Base-by-base conservation (phyloP, 192 early-diverging fungal species). In the Cladochytrium replicatum region DNA sequence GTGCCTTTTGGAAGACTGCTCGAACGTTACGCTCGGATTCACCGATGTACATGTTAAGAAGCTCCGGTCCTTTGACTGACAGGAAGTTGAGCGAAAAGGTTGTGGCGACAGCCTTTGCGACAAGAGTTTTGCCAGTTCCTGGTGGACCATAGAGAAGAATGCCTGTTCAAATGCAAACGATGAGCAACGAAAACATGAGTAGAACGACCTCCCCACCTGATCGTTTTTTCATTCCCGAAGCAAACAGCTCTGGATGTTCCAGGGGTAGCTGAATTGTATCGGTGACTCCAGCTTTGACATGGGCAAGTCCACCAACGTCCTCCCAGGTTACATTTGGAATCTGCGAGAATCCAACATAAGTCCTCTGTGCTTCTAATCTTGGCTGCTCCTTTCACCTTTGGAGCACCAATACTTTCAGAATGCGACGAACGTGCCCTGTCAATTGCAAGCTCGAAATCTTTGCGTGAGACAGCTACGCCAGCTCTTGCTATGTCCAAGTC, bases 21-120 rank as follows among this genome's bases (percentile, higher is more conserved):
- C 97, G 78, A 1, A 99, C 97, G 51, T 99, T 97, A 1, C 88
- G 87, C 66, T 99, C 97, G 24, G 90, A 93, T 66, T 99, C 97
- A 54, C 97, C 97, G 64, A 99, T 93, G 58, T 99, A 99, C 82
- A 95, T 91, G 67, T 93, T 97, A n/a, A 97, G 69, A 21, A 98
- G 67, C 51, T 99, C 93, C 3, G 96, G 96, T 1, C 96, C 96
- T 67, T 99, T 99, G 48, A 97, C 91, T 21, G 88, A 92, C 51
- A 99, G 85, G 55, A 99, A 99, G 68, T 99, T 99, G 28, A 99
- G 82, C 4, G 87, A 85, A 63, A 95, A 93, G 1, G 87, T 91
- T 13, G 96, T 97, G 0, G 97, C 97, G 48, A 98, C 88, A 1
- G 97, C 97, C 66, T 99, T 99, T 27, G 97, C 97, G 17, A 99